A percentile compares a stretch with the other conserved stretches of the same genome.
Evolutionary conservation across 495 filamentous ascomycete species (phyloP).

Genomic region (Talaromyces proteolyticus): DNA sequence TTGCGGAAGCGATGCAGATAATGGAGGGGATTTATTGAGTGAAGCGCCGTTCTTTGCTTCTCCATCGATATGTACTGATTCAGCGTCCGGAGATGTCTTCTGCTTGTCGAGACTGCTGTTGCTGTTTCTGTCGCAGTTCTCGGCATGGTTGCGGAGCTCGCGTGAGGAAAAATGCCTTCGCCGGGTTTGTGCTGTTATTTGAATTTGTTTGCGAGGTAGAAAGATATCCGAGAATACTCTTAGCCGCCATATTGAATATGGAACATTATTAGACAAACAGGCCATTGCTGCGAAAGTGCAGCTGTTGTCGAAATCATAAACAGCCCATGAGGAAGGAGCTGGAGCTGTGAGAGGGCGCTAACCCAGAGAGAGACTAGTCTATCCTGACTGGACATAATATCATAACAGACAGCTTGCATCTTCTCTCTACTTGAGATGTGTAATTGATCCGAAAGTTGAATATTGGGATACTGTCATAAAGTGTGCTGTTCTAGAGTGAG

Average conservation of each 20-base stretch:
- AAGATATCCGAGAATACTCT: background rate
- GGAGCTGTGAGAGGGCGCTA: background rate
- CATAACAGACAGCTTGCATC: too few species aligned
- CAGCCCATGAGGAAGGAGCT: background rate
- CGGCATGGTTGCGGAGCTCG: background rate
- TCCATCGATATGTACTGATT: too few species aligned
- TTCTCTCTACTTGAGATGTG: too few species aligned
- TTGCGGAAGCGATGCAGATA: slow-evolving; percentile 35
- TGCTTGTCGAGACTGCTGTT: too few species aligned
- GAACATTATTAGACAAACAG: background rate
- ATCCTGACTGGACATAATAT: too few species aligned
- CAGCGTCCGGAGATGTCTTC: too few species aligned
- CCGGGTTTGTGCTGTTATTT: background rate
- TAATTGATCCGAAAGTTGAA: too few species aligned
- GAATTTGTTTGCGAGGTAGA: background rate
- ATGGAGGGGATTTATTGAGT: slow-evolving; percentile 7
- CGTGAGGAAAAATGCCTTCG: background rate
- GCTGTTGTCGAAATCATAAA: too few species aligned
- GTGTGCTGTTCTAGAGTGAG: too few species aligned
- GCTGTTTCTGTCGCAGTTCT: too few species aligned
- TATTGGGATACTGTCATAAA: too few species aligned
- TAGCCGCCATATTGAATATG: background rate
- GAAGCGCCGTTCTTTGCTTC: background rate
- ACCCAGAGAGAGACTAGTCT: too few species aligned
- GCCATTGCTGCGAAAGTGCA: background rate